Evolutionary conservation across 495 filamentous ascomycete genomes (phyloP).

Genomic region (Penicillium silybi): DNA sequence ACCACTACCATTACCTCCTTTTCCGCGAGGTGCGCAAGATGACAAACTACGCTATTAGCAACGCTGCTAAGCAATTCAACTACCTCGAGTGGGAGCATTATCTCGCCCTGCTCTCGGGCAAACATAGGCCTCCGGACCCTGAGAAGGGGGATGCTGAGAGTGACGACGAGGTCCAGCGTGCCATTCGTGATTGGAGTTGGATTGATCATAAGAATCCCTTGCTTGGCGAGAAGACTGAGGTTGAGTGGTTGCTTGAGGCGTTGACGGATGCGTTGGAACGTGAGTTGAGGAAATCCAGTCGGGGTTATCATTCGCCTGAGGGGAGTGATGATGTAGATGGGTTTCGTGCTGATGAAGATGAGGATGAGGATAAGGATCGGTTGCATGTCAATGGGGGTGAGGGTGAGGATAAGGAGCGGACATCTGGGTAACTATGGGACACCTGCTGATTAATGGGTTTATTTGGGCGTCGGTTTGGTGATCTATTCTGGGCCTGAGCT

Average conservation of each 20-base stretch:
- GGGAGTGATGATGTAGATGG: not conserved
- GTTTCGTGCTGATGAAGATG: no score
- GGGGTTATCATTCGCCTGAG: slow-evolving; percentile 11
- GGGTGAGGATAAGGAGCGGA: not conserved
- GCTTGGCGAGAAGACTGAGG: slow-evolving; percentile 67
- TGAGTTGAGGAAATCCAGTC: slow-evolving; percentile 43
- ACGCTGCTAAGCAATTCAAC: slow-evolving; percentile 63
- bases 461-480: no score
- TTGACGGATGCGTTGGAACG: slow-evolving; percentile 52
- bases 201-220: slow-evolving; percentile 67
- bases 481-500: not conserved
- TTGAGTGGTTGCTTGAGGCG: slow-evolving; percentile 75
- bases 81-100: slow-evolving; percentile 83
- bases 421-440: not conserved
- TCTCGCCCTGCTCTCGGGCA: slow-evolving; percentile 63
- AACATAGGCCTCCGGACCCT: slow-evolving; percentile 50
- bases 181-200: slow-evolving; percentile 63
- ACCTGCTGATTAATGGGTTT: not conserved
- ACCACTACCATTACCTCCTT: slow-evolving; percentile 63
- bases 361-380: not conserved
- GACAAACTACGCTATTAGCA: slow-evolving; percentile 56
- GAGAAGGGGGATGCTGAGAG: slow-evolving; percentile 1
- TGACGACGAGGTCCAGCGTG: slow-evolving; percentile 15
- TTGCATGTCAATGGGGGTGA: not conserved
- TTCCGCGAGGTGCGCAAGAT: slow-evolving; percentile 66